Conservation (phyloP, 768 basidiomycete genomes). For the Mrakia frigida region DNA sequence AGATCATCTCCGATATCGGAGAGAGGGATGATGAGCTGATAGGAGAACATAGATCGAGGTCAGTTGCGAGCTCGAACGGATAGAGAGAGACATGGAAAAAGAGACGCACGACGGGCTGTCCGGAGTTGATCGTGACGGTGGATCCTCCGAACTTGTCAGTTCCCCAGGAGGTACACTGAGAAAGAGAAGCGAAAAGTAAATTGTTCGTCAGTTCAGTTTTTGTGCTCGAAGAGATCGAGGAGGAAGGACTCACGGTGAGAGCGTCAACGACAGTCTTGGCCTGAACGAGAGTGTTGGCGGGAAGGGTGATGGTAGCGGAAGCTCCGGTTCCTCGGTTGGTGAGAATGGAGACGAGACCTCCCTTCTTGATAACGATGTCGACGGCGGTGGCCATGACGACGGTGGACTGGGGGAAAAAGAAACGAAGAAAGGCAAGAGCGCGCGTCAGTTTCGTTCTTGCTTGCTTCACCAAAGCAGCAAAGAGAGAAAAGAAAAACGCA, state of each 20-base stretch:
- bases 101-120: slow-evolving; percentile 1
- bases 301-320: slow-evolving; percentile 11
- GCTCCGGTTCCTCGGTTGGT: slow-evolving; percentile 28
- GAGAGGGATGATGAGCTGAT: slow-evolving; percentile 21
- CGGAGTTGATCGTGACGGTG: slow-evolving; percentile 19
- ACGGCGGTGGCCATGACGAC: neutral
- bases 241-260: neutral
- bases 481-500: neutral
- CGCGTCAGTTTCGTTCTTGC: neutral
- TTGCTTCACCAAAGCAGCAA: neutral
- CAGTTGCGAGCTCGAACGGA: neutral
- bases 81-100: neutral
- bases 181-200: too few species aligned
- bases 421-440: neutral
- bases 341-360: slow-evolving; percentile 25
- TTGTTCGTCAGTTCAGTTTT: too few species aligned
- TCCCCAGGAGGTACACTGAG: slow-evolving; percentile 27
- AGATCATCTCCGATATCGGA: slow-evolving; percentile 18
- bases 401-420: slow-evolving; percentile 13
- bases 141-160: slow-evolving; percentile 26
- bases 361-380: slow-evolving; percentile 29
- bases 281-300: slow-evolving; percentile 1
- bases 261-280: slow-evolving; percentile 25
- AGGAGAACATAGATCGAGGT: neutral
- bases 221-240: too few species aligned